A percentile compares a stretch with the other conserved stretches of the same genome.
Conservation (phyloP, 768 basidiomycete species). For the Terana coerulea region DNA sequence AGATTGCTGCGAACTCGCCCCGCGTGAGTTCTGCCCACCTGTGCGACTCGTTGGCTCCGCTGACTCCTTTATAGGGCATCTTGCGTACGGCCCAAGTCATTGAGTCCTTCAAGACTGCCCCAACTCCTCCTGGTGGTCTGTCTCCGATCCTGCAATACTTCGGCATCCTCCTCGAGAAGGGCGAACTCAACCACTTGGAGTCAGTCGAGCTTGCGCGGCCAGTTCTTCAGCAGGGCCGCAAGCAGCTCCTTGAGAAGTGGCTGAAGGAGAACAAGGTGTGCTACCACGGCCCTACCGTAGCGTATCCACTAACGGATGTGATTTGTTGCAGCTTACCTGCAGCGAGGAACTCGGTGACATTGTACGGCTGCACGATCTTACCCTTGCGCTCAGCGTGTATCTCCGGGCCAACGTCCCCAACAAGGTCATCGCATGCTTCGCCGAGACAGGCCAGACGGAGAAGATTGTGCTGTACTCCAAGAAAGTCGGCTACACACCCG, state of each 20-base stretch:
- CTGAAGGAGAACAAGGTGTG: conserved; percentile 96
- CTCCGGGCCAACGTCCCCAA: conserved; percentile 96
- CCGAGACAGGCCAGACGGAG: conserved; percentile 96
- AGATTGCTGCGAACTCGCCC: conserved; percentile 96
- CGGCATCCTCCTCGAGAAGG: conserved; percentile 97
- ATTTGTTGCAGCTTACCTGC: conserved; percentile 79
- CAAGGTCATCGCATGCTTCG: conserved; percentile 99
- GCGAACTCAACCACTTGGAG: conserved; percentile 95
- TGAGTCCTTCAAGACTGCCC: conserved; percentile 95
- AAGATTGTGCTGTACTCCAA: conserved; percentile 98
- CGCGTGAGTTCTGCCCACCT: conserved; percentile 46
- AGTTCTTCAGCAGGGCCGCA: conserved; percentile 92
- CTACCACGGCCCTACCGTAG: background rate
- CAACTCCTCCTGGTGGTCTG: conserved; percentile 83
- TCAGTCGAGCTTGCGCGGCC: conserved; percentile 94
- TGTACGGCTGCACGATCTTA: conserved; percentile 93
- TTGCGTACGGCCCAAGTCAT: conserved; percentile 93
- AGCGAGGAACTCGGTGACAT: conserved; percentile 98
- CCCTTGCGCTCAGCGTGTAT: conserved; percentile 94
- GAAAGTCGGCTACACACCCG: conserved; percentile 92
- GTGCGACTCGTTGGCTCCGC: too few relatives aligned
- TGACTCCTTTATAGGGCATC: conserved; percentile 78
- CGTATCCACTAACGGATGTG: background rate
- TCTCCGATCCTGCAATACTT: conserved; percentile 98
- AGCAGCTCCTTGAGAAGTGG: conserved; percentile 98